Evolutionary conservation across 1,284 basidiomycete species (phyloP).

Genomic region (Cryptococcus sp.): DNA sequence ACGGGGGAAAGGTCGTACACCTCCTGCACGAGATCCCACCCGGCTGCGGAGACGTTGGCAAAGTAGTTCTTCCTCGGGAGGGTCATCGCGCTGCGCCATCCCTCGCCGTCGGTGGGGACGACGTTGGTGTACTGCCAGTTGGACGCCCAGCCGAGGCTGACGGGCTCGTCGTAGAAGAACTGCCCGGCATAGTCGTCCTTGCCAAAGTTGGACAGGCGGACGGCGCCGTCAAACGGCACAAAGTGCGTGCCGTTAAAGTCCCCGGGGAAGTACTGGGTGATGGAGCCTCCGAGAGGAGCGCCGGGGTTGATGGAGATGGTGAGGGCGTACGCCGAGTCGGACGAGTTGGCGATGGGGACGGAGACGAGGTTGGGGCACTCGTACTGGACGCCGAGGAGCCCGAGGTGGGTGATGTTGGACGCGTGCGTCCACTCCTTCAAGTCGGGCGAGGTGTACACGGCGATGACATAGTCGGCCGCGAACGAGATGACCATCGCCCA

Average conservation of each 20-base stretch:
- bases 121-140: constrained; percentile 51
- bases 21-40: constrained; percentile 40
- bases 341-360: constrained; percentile 39
- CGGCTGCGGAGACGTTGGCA: constrained; percentile 34
- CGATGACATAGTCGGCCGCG: constrained; percentile 44
- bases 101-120: constrained; percentile 41
- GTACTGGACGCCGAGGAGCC: constrained; percentile 46
- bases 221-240: constrained; percentile 39
- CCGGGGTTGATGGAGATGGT: constrained; percentile 41
- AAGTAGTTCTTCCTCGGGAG: constrained; percentile 38
- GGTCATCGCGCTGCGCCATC: constrained; percentile 48
- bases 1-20: constrained; percentile 38
- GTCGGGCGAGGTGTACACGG: constrained; percentile 48
- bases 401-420: constrained; percentile 41
- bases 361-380: constrained; percentile 48
- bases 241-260: constrained; percentile 49
- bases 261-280: constrained; percentile 49
- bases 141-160: constrained; percentile 49
- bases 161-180: constrained; percentile 37
- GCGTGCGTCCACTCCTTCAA: constrained; percentile 49
- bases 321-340: constrained; percentile 22
- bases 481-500: constrained; percentile 52
- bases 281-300: constrained; percentile 45
- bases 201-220: constrained; percentile 45
- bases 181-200: constrained; percentile 52